Conservation (phyloP, 2,329 filamentous ascomycete genomes). For the Clonostachys rhizophaga region DNA sequence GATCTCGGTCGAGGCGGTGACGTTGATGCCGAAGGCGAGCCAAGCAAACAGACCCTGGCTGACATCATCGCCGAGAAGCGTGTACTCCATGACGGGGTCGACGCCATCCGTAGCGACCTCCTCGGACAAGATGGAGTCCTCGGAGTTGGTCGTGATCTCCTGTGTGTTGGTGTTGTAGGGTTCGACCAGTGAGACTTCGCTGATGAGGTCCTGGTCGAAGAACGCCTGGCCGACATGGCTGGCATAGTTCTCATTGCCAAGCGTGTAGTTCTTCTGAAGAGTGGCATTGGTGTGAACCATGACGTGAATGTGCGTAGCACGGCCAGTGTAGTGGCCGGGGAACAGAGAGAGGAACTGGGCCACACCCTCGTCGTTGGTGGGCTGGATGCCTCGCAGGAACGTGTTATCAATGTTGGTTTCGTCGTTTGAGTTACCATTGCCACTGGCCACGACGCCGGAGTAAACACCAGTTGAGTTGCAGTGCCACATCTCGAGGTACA, state of each 20-base stretch:
- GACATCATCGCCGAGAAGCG: constrained; percentile 46
- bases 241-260: constrained; percentile 28
- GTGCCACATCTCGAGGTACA: constrained; percentile 38
- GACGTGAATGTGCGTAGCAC: constrained; percentile 42
- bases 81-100: constrained; percentile 55
- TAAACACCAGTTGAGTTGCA: constrained; percentile 40
- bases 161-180: constrained; percentile 45
- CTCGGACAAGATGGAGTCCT: constrained; percentile 42
- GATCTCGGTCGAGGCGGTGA: constrained; percentile 9
- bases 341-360: constrained; percentile 36
- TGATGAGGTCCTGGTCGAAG: constrained; percentile 54
- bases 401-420: constrained; percentile 20
- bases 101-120: constrained; percentile 36
- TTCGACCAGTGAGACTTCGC: constrained; percentile 37
- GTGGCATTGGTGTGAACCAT: constrained; percentile 30
- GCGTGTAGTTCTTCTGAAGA: constrained; percentile 22
- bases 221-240: constrained; percentile 62
- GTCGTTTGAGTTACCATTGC: constrained; percentile 37
- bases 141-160: constrained; percentile 41
- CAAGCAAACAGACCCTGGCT: constrained; percentile 49
- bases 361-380: constrained; percentile 33
- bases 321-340: constrained; percentile 37
- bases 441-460: constrained; percentile 26
- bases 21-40: constrained; percentile 48
- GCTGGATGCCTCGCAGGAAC: constrained; percentile 28